These are phyloP conservation scores for Nakazawaea peltata DNA, from an alignment of 805 yeast species.

Conservation along the genomic window DNA sequence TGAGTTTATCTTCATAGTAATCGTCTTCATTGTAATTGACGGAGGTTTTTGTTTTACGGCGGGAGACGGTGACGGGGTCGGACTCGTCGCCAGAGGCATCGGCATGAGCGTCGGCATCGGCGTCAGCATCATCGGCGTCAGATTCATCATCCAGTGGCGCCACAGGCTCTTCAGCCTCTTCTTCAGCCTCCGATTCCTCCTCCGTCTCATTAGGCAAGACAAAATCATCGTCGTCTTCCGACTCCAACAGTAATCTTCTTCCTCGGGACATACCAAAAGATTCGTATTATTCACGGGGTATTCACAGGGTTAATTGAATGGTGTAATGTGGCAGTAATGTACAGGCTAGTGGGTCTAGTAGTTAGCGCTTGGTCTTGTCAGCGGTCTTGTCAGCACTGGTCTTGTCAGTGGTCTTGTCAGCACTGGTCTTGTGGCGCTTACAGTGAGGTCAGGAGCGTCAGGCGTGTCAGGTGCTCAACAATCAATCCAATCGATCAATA, in stretches of 20 bases:
- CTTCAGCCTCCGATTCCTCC: not conserved
- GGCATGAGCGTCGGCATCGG: not conserved
- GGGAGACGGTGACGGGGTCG: slow-evolving; percentile 8
- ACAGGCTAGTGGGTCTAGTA: too few species aligned
- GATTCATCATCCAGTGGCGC: not conserved
- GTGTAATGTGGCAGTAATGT: too few species aligned
- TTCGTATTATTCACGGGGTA: too few species aligned
- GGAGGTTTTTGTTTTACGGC: slow-evolving; percentile 21
- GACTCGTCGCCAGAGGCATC: not conserved
- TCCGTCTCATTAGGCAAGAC: not conserved
- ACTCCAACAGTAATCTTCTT: not conserved
- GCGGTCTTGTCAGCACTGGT: too few species aligned
- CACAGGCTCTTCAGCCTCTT: not conserved
- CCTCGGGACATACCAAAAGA: too few species aligned
- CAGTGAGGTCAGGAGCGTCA: too few species aligned
- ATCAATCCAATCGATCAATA: too few species aligned
- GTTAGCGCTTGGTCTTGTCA: too few species aligned
- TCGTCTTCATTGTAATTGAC: slow-evolving; percentile 27
- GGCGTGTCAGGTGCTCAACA: too few species aligned
- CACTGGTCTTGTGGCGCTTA: too few species aligned
- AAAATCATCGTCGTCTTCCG: slow-evolving; percentile 8
- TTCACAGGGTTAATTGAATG: too few species aligned
- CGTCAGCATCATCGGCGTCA: not conserved
- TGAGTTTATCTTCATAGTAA: slow-evolving; percentile 14
- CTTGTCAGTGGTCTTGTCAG: too few species aligned